Evolutionary conservation across 2,329 filamentous ascomycete species (phyloP), one percentile per base, ranked within the genome.

Genomic region (Microascus cirrosus): DNA sequence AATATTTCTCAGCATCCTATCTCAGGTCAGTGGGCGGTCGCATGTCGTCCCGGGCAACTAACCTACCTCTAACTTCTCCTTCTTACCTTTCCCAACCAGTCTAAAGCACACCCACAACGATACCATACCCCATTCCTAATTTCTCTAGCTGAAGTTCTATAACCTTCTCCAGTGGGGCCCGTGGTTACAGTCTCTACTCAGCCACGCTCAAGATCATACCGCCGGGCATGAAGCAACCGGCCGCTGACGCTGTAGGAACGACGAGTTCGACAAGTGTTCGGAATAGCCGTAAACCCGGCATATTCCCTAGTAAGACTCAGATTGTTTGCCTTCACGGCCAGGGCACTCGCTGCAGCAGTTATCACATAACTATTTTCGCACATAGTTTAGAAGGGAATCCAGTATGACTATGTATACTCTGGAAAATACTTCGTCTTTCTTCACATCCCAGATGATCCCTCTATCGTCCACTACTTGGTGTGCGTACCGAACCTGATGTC

Each of bases 351-450:
- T 48, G 64, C 70, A 22, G 70, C 71, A 25, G 68, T 71, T 24
- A 59, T 75, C 7, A 73, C 68, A 2, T 66, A 74, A 60, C 66
- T 75, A 7, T 75, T 73, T 62, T 72, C 69, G 7, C 71, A 72
- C 54, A 73, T 73, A 64, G 61, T 73, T 3, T 63, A 65, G 36
- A 71, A 70, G 53, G 63, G 67, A 39, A 67, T 70, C 18, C 63
- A 63, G 54, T 71, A 70, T 53, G 67, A 71, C 2, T 73, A 73
- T 56, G 57, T 73, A 4, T 69, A 62, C 52, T 71, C 68, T 2
- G 66, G 68, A 39, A 56, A 71, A 63, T 62, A 62, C 5, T 69
- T 68, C 28, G 58, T 72, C 59, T 73, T 71, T 58, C 67, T 73
- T 1, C 57, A 68, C 53, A 73, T 73, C 54, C 64, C 67, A 1